Percentiles rank a stretch among this genome's conserved stretches.
Evolutionary conservation across 2,329 filamentous ascomycete species (phyloP).

Genomic region (Exophiala spinifera): DNA sequence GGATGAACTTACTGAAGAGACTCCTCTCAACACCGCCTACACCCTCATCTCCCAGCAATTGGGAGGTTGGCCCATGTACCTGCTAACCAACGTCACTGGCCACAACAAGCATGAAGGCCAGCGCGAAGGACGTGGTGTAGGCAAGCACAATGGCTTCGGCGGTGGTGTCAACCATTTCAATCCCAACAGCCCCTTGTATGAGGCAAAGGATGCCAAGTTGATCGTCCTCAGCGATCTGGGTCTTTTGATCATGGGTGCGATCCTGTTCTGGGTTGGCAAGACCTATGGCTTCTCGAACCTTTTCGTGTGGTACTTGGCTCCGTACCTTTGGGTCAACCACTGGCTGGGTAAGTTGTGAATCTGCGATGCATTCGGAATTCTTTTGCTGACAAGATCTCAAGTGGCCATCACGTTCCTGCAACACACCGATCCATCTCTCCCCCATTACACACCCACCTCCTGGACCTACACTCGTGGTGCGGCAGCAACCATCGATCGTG

Average conservation of each 20-base stretch:
- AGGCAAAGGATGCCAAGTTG: conserved; percentile 83
- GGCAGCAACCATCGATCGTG: conserved; percentile 92
- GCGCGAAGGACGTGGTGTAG: conserved; percentile 85
- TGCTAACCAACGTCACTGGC: conserved; percentile 87
- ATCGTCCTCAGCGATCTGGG: conserved; percentile 86
- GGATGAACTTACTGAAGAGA: conserved; percentile 88
- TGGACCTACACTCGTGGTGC: conserved; percentile 95
- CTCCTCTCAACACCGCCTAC: conserved; percentile 74
- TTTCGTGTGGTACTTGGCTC: conserved; percentile 89
- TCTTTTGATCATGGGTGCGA: conserved; percentile 59
- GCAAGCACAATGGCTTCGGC: conserved; percentile 79
- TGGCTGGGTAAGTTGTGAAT: conserved; percentile 77
- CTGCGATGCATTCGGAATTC: neutral
- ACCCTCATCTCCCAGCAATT: conserved; percentile 82
- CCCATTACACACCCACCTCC: conserved; percentile 80
- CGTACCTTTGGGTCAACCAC: conserved; percentile 98
- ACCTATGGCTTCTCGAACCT: conserved; percentile 83
- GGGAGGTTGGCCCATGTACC: conserved; percentile 88
- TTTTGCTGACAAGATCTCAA: conserved; percentile 35
- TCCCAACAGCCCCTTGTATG: conserved; percentile 82
- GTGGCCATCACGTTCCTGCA: conserved; percentile 97
- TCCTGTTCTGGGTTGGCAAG: conserved; percentile 67
- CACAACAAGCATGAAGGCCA: conserved; percentile 93
- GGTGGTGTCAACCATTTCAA: conserved; percentile 93
- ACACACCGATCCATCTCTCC: conserved; percentile 91